Evolutionary conservation across 1,139 yeast species (phyloP), one percentile per base, ranked within the genome.

Genomic region (Scheffersomyces illinoinensis): DNA sequence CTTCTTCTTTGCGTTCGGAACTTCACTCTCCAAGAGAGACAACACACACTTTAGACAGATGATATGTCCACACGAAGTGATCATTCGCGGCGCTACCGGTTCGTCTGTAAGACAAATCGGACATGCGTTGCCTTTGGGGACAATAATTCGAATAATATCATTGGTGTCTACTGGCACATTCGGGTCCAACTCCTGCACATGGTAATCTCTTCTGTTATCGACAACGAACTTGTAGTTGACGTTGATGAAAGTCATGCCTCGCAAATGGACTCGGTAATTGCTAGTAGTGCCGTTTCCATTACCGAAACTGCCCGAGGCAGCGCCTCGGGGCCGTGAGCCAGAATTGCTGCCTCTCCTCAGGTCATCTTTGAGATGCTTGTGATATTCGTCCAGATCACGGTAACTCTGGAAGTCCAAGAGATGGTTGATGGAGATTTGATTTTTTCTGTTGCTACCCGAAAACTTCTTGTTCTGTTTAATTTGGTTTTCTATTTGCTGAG

Each of bases 11-110:
- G 73, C 74, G 21, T 66, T 66, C 1, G 84, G 81, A 1, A 82
- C 75, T 55, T 85, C 86, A 21, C 89, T 85, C 51, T 86, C 91
- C 57, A 92, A 76, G 67, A 91, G 85, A 50, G 93, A 84, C 57
- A 92, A 73, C 50, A 93, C 74, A 71, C 99, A 96, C 39, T 93
- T 87, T 58, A 87, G 82, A 70, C 99, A 96, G 68, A 95, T 84
- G 17, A 93, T 83, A 70, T 96, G 99, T 3, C 99, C 99, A 76
- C 99, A 96, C 19, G 88, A 84, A 12, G 81, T 77, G 46, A 93
- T 86, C 98, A 96, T 96, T 58, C 98, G 79, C 1, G 99, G 98
- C 0, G 98, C 98, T 49, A 90, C 84, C 10, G 95, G 90, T 21
- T 87, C 89, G 57, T 91, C 96, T 46, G 89, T 84, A 19, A 95